Evolutionary conservation across 176 grass and related monocot species (phyloP).

Genomic region (Coix lacrymajobi): DNA sequence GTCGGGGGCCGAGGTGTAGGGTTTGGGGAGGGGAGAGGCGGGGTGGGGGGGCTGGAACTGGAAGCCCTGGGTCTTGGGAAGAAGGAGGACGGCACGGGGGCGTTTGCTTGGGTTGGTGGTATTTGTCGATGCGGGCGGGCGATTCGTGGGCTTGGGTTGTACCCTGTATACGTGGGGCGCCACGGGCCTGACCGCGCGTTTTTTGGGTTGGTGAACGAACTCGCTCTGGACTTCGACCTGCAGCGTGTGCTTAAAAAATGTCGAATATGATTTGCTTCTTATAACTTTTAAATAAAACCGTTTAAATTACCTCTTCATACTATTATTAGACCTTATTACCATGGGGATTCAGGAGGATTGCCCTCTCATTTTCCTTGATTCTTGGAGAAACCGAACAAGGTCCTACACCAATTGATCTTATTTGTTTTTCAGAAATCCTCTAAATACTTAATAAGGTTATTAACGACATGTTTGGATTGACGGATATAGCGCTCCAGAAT

Average conservation of each 20-base stretch:
- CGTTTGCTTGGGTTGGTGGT: not conserved
- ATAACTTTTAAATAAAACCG: too few species aligned
- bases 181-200: not conserved
- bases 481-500: too few species aligned
- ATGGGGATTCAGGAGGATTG: too few species aligned
- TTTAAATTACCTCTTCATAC: too few species aligned
- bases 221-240: not conserved
- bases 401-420: too few species aligned
- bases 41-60: not conserved
- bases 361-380: too few species aligned
- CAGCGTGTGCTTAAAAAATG: not conserved
- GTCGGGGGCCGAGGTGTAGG: slow-evolving; percentile 19
- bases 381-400: too few species aligned
- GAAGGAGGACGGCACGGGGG: not conserved
- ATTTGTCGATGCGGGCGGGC: not conserved
- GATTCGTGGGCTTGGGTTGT: slow-evolving; percentile 19
- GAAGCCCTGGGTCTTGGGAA: not conserved
- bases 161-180: not conserved
- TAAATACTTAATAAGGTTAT: too few species aligned
- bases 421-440: too few species aligned
- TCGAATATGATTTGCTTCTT: too few species aligned
- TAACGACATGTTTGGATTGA: too few species aligned
- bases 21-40: slow-evolving; percentile 29
- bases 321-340: too few species aligned
- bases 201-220: not conserved